Conservation (phyloP, 352 stramenopile genomes). For the Phytophthora quininea region DNA sequence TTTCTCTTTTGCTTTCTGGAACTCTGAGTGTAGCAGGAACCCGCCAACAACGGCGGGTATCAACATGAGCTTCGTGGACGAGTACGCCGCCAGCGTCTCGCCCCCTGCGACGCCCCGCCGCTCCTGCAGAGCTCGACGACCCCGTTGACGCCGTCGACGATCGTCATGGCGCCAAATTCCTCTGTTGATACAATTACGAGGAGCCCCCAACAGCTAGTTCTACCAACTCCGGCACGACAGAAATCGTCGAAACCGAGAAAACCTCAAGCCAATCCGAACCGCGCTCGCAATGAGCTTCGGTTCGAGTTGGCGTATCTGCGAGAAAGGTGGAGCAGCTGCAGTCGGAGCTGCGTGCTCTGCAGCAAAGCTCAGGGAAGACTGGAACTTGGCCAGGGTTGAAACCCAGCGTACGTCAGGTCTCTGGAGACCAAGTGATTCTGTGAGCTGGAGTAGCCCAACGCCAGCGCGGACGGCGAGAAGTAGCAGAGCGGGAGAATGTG, state of each 20-base stretch:
- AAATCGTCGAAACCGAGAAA: conserved; percentile 22
- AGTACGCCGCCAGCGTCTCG: conserved; percentile 13
- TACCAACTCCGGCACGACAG: not conserved
- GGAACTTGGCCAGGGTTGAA: no score
- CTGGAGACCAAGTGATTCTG: not conserved
- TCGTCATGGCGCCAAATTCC: not conserved
- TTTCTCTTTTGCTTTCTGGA: no score
- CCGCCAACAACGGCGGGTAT: no score
- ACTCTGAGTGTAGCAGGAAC: no score
- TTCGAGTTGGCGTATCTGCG: conserved; percentile 76
- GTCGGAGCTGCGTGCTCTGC: conserved; percentile 54
- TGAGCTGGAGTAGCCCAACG: conserved; percentile 9
- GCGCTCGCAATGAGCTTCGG: conserved; percentile 46
- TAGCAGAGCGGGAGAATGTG: conserved; percentile 35
- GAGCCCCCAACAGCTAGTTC: not conserved
- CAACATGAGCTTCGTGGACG: conserved; percentile 26
- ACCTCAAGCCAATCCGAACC: conserved; percentile 36
- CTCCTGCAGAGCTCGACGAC: conserved; percentile 5
- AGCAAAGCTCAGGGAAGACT: conserved; percentile 3
- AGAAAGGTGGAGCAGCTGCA: conserved; percentile 71
- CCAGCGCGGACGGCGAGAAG: conserved; percentile 19
- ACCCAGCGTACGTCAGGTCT: no score
- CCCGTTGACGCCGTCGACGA: not conserved
- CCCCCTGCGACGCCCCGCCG: not conserved
- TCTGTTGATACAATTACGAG: not conserved